These are phyloP conservation scores for Sclerotinia trifoliorum DNA, from an alignment of 2,329 filamentous ascomycete genomes.

Conservation along the genomic window DNA sequence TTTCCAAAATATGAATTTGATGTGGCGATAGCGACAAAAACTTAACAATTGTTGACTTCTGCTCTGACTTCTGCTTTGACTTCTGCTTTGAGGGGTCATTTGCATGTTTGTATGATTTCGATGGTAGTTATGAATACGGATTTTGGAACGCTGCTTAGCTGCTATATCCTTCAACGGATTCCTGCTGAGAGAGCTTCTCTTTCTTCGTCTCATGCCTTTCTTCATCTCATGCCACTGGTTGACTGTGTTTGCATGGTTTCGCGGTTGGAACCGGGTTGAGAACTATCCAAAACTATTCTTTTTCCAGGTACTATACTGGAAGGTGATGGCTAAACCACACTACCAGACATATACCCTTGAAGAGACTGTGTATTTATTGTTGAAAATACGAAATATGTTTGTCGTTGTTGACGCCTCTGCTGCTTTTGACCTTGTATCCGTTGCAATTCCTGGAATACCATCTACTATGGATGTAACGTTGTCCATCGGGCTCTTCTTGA, in stretches of 20 bases:
- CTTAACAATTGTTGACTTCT: constrained; percentile 7
- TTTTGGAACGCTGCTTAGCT: constrained; percentile 21
- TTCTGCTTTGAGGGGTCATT: neutral
- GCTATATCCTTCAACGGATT: neutral
- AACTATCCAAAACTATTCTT: neutral
- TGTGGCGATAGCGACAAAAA: neutral
- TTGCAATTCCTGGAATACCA: constrained; percentile 1
- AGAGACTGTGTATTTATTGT: neutral
- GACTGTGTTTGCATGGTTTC: neutral
- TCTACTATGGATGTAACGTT: constrained; percentile 5
- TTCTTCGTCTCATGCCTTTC: constrained; percentile 1
- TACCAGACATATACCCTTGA: neutral
- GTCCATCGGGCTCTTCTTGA: constrained; percentile 19
- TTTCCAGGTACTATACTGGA: constrained; percentile 9
- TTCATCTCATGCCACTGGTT: constrained; percentile 7
- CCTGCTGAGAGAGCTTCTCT: constrained; percentile 8
- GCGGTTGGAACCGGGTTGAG: constrained; percentile 3
- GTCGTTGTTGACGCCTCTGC: neutral
- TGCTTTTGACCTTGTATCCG: neutral
- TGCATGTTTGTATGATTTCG: neutral
- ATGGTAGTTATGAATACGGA: neutral
- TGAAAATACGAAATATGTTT: neutral
- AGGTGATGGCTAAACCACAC: neutral
- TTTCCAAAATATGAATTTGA: constrained; percentile 1
- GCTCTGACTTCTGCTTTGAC: constrained; percentile 1